A percentile compares a stretch with the other conserved stretches of the same genome.
phyloP scores from a whole-genome alignment of 306 rosid genomes.

The Spatholobus suberectus region DNA sequence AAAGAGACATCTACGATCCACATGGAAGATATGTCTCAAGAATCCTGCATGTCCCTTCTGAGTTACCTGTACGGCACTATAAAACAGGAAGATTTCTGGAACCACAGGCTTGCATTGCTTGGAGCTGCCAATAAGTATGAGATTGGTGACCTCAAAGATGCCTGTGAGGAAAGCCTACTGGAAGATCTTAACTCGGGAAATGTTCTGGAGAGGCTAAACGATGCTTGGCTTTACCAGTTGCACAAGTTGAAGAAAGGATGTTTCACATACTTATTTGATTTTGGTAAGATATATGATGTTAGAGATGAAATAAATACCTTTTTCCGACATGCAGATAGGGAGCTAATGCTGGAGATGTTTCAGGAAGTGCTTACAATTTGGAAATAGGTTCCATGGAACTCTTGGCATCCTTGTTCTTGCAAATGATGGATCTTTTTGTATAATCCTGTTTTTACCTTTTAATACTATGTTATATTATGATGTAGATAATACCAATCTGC shows the following conservation, averaged over 20 bases:
- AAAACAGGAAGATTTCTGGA: conserved; percentile 77
- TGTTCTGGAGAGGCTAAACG: conserved; percentile 76
- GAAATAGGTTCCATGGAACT: conserved; percentile 48
- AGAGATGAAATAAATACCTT: conserved; percentile 64
- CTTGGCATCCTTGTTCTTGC: neutral
- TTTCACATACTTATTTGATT: conserved; percentile 69
- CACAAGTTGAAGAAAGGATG: conserved; percentile 77
- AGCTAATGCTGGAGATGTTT: conserved; percentile 74
- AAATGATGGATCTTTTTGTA: conserved; percentile 29
- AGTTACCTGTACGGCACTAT: conserved; percentile 76
- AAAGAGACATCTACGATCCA: conserved; percentile 64
- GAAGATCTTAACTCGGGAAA: conserved; percentile 78
- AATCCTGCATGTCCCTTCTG: conserved; percentile 65
- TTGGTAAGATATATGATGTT: conserved; percentile 75
- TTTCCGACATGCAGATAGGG: conserved; percentile 66
- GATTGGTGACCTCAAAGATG: conserved; percentile 65
- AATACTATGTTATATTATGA: neutral
- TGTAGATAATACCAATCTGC: conserved; percentile 5
- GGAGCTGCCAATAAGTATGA: conserved; percentile 73
- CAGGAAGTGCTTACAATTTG: conserved; percentile 74
- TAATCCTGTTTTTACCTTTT: conserved; percentile 8
- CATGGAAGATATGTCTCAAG: conserved; percentile 73
- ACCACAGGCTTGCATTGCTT: conserved; percentile 72
- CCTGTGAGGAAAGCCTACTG: conserved; percentile 78
- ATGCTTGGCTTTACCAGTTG: conserved; percentile 71